Evolutionary conservation across 495 filamentous ascomycete species (phyloP), one percentile per base, ranked within the genome.

Genomic region (Talaromyces liani): DNA sequence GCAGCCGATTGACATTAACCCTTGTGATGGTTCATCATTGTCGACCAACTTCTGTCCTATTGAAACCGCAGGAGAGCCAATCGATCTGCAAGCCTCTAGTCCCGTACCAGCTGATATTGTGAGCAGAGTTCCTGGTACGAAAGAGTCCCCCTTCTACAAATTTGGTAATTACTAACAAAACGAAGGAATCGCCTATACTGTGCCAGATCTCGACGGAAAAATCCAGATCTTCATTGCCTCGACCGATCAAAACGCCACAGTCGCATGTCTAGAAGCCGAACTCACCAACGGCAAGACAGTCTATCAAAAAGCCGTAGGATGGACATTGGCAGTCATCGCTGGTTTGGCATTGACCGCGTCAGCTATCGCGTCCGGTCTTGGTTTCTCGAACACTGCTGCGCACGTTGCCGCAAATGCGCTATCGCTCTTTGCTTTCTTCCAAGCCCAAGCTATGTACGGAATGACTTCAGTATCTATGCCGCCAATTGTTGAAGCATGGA

Each of bases 381-480:
- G 88, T 47, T 86, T 92, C 75, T 88, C 90, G 22, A 94, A 93
- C 70, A 91, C 91, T n/a, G 91, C 91, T 58, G 90, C 91, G n/a
- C 91, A 95, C 72, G 86, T 95, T 54, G 91, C 91, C 10, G 85
- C 91, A 49, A 92, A 91, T 71, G 85, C 91, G 8, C 74, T 94
- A 36, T 91, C 91, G 41, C 80, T 95, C n/a, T 93, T 94, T 65
- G 85, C 88, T 59, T 95, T 90, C 74, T 93, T 95, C 80, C 91
- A 95, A 74, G 85, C 88, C 14, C 91, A 93, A 72, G 91, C 91
- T 31, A 90, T 95, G 73, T 76, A 92, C 63, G 91, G 90, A 54
- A 85, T 95, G 77, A 87, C 84, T 45, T 79, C 85, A 20, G 85
- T 93, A 2, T 77, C 78, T 16, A 80, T 93, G 10, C 91, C 91